Conservation (phyloP, 2,329 filamentous ascomycete species). For the Sclerotinia subarctica region DNA sequence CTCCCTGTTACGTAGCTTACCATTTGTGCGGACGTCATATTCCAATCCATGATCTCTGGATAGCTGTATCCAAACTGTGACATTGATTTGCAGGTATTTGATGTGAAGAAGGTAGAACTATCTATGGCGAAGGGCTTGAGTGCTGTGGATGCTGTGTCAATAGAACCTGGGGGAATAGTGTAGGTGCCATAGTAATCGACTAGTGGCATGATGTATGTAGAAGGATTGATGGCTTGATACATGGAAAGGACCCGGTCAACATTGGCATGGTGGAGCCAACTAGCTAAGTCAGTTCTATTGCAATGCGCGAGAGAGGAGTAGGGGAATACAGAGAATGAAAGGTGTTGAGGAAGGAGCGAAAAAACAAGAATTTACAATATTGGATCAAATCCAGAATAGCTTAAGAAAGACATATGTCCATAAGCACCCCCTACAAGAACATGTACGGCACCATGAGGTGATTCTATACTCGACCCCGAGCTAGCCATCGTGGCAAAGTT, state of each 20-base stretch:
- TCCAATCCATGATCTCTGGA: conserved; percentile 44
- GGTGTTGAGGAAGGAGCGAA: not conserved
- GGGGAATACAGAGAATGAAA: not conserved
- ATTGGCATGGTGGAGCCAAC: conserved; percentile 54
- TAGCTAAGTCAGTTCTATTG: conserved; percentile 27
- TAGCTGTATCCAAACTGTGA: conserved; percentile 34
- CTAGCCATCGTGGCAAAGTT: conserved; percentile 44
- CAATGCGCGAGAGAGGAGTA: not conserved
- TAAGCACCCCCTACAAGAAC: conserved; percentile 40
- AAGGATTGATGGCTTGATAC: conserved; percentile 46
- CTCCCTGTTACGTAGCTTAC: conserved; percentile 59
- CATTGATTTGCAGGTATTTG: conserved; percentile 22
- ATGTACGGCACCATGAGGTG: conserved; percentile 46
- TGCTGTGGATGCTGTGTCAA: conserved; percentile 33
- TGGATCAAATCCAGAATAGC: conserved; percentile 47
- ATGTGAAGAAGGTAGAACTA: conserved; percentile 36
- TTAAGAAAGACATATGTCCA: conserved; percentile 43
- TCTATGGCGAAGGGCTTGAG: conserved; percentile 31
- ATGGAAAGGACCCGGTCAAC: conserved; percentile 58
- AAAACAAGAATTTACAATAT: conserved; percentile 42
- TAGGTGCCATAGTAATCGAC: conserved; percentile 39
- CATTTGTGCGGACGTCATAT: conserved; percentile 50
- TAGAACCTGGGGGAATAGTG: conserved; percentile 28
- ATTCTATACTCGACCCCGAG: conserved; percentile 44
- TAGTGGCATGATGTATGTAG: conserved; percentile 35